Base-by-base conservation (phyloP, 805 yeast genomes). In the Ascoidea tarda region DNA sequence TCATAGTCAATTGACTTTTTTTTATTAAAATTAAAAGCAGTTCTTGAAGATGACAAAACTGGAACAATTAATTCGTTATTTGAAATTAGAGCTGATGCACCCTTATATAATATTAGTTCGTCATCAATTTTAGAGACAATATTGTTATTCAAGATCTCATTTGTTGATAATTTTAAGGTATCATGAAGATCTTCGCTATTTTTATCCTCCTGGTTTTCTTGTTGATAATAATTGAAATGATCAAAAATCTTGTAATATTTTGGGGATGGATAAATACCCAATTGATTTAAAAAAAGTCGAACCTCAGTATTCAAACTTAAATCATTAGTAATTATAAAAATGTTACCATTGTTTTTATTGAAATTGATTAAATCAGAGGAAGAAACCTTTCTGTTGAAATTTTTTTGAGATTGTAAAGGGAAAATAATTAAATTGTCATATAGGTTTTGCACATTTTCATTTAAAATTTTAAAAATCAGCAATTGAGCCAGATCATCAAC, bases 241-340 rank as follows among this genome's bases (percentile, higher is more conserved):
- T 89, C 96, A 6, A 74, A 65, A 48, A 84, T 69, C 52, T 70
- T 65, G 64, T 78, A 81, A 50, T 79, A 82, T 62, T 79, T 84
- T 54, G 96, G 95, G 50, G 93, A 77, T 54, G 96, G 86, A 60
- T 73, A 78, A 51, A 93, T 81, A 38, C 96, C 99, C 58, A 90
- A 68, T 63, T 90, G 88, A 60, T 81, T 78, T 58, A 87, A 75
- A 60, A 84, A 82, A 2, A 76, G 69, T 55, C 87, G 78, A 42
- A 84, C 67, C 16, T 82, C 77, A 32, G 84, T 87, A 46, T 83
- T 78, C 14, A 74, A 61, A 16, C 76, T 77, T 6, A 60, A 57
- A 28, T 82, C 76, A 46, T 75, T 67, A 0, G 84, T 75, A 12
- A 87, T 70, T 12, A 82, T 77, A 16, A 93, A 61, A 6, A 93